phyloP scores from a whole-genome alignment of 352 stramenopile species.

The Pythium biforme region DNA sequence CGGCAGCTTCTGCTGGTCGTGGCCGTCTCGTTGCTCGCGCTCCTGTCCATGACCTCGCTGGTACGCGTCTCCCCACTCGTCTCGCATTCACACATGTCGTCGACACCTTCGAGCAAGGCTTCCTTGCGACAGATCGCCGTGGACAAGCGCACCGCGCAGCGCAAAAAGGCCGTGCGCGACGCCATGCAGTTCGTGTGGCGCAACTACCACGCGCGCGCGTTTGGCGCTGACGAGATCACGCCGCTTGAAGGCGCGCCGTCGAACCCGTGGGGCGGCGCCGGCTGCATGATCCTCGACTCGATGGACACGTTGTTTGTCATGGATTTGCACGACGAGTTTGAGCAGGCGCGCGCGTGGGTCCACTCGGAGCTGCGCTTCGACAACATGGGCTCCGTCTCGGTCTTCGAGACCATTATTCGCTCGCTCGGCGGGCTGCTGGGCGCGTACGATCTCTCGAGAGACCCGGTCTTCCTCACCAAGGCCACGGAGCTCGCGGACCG shows the following conservation, averaged over 20 bases:
- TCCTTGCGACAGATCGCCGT: constrained; percentile 16
- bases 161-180: constrained; percentile 28
- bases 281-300: constrained; percentile 92
- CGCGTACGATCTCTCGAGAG: constrained; percentile 91
- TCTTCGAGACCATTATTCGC: constrained; percentile 99
- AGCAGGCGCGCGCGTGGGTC: constrained; percentile 87
- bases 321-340: constrained; percentile 90
- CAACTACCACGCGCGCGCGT: constrained; percentile 94
- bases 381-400: constrained; percentile 82
- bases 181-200: constrained; percentile 85
- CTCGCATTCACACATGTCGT: neutral
- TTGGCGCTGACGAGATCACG: constrained; percentile 95
- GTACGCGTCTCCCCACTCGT: neutral
- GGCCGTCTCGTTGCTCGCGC: constrained; percentile 6
- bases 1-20: constrained; percentile 17
- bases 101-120: neutral
- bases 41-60: constrained; percentile 10
- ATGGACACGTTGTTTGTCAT: constrained; percentile 98
- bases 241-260: constrained; percentile 54
- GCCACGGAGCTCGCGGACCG: constrained; percentile 91
- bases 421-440: constrained; percentile 96
- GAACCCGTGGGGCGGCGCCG: constrained; percentile 89
- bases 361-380: constrained; percentile 75
- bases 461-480: constrained; percentile 90
- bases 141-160: constrained; percentile 24